A percentile compares a stretch with the other conserved stretches of the same genome.
These are phyloP conservation scores for Sclerotiophoma versabilis DNA, from an alignment of 2,329 filamentous ascomycete genomes.

Conservation along the genomic window DNA sequence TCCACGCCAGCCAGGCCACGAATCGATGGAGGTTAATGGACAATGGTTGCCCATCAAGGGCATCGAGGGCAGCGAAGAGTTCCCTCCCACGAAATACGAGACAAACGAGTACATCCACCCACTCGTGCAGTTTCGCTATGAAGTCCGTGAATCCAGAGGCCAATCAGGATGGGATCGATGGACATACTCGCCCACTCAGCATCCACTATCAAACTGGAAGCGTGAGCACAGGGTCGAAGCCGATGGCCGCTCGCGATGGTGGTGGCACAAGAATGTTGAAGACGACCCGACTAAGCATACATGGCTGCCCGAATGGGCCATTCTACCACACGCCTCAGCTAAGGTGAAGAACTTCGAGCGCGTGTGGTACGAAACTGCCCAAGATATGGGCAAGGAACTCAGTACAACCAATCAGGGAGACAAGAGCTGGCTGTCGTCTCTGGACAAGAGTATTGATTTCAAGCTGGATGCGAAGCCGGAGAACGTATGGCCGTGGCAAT, in stretches of 20 bases:
- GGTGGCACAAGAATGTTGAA: too few relatives aligned
- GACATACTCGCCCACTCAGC: background rate
- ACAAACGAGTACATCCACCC: slow-evolving; percentile 62
- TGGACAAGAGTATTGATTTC: background rate
- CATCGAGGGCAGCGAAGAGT: background rate
- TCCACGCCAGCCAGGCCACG: slow-evolving; percentile 55
- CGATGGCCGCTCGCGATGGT: too few relatives aligned
- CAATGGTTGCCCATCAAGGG: slow-evolving; percentile 18
- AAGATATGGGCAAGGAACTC: background rate
- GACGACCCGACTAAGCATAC: too few relatives aligned
- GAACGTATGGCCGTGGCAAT: too few relatives aligned
- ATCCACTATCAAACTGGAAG: too few relatives aligned
- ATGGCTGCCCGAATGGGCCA: too few relatives aligned
- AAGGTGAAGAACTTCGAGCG: too few relatives aligned
- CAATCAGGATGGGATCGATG: background rate
- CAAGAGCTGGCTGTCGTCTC: background rate
- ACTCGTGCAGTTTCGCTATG: slow-evolving; percentile 36
- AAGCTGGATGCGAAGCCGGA: background rate
- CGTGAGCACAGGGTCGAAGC: too few relatives aligned
- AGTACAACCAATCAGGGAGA: background rate
- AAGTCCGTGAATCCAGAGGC: slow-evolving; percentile 10
- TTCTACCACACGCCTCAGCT: too few relatives aligned
- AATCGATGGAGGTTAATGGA: slow-evolving; percentile 33
- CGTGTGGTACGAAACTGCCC: background rate
- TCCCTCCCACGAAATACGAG: slow-evolving; percentile 19